phyloP scores from a whole-genome alignment of 768 basidiomycete species.

The Clitopilus passeckerianus region DNA sequence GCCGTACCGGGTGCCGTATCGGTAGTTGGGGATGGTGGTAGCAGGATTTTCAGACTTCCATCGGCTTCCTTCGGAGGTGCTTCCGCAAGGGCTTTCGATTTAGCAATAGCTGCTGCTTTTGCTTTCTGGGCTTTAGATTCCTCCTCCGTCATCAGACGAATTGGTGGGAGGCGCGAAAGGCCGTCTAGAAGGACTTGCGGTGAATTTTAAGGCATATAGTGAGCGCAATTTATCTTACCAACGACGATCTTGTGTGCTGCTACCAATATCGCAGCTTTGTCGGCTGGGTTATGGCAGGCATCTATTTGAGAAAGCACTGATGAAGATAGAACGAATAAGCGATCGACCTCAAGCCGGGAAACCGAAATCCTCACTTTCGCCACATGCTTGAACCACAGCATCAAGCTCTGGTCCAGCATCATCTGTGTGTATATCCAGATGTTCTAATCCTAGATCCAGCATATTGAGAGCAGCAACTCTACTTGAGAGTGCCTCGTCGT shows the following conservation, averaged over 20 bases:
- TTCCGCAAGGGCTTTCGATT: constrained; percentile 5
- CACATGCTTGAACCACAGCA: constrained; percentile 65
- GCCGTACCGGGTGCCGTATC: neutral
- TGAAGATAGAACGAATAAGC: neutral
- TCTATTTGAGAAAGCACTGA: constrained; percentile 34
- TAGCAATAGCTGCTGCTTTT: constrained; percentile 13
- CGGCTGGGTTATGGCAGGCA: constrained; percentile 51
- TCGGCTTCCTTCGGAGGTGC: constrained; percentile 17
- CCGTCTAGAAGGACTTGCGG: constrained; percentile 44
- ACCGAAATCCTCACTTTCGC: constrained; percentile 56
- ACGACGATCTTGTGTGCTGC: constrained; percentile 83
- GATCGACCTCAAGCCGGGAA: neutral
- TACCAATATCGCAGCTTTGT: constrained; percentile 80
- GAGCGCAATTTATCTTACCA: constrained; percentile 41
- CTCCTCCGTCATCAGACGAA: constrained; percentile 67
- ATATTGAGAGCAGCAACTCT: constrained; percentile 90
- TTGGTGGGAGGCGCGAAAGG: constrained; percentile 65
- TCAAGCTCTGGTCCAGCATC: constrained; percentile 47
- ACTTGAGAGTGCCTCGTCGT: constrained; percentile 86
- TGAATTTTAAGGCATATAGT: too few relatives aligned
- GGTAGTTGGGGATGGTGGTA: constrained; percentile 4
- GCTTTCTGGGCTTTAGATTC: constrained; percentile 22
- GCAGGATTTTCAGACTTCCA: constrained; percentile 12
- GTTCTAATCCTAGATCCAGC: constrained; percentile 82
- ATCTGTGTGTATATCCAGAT: constrained; percentile 83